A percentile compares a stretch with the other conserved stretches of the same genome.
phyloP scores from a whole-genome alignment of 2,329 filamentous ascomycete genomes.

The Paradendryphiella salina region DNA sequence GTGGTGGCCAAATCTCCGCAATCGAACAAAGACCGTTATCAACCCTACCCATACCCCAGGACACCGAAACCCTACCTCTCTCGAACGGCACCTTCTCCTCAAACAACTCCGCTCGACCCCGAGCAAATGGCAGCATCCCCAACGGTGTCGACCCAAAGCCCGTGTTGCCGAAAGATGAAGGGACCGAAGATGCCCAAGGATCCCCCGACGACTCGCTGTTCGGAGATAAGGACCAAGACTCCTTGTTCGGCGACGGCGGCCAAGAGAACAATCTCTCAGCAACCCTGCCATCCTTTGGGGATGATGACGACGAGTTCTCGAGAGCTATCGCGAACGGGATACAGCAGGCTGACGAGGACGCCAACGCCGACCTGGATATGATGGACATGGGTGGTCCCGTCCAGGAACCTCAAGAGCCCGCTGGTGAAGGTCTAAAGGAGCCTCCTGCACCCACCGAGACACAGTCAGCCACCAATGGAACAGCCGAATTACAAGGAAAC shows the following conservation, averaged over 20 bases:
- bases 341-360: constrained; percentile 51
- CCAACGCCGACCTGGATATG: constrained; percentile 51
- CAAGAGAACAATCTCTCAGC: constrained; percentile 44
- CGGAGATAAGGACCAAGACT: constrained; percentile 71
- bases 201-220: constrained; percentile 81
- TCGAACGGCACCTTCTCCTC: constrained; percentile 72
- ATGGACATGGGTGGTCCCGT: constrained; percentile 51
- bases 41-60: constrained; percentile 73
- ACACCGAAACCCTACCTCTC: constrained; percentile 60
- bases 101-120: constrained; percentile 67
- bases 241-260: constrained; percentile 83
- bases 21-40: constrained; percentile 83
- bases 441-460: constrained; percentile 18
- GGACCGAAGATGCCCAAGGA: constrained; percentile 62
- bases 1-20: constrained; percentile 80
- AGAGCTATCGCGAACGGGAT: constrained; percentile 66
- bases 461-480: constrained; percentile 26
- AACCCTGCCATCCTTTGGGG: constrained; percentile 63
- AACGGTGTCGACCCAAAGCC: constrained; percentile 45
- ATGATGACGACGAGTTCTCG: constrained; percentile 83
- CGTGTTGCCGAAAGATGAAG: constrained; percentile 35
- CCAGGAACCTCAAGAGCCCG: constrained; percentile 42
- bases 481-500: constrained; percentile 21
- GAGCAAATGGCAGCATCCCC: constrained; percentile 58
- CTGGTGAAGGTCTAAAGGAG: constrained; percentile 27